Conservation (phyloP, 306 rosid genomes). For the Sesbania bispinosa region DNA sequence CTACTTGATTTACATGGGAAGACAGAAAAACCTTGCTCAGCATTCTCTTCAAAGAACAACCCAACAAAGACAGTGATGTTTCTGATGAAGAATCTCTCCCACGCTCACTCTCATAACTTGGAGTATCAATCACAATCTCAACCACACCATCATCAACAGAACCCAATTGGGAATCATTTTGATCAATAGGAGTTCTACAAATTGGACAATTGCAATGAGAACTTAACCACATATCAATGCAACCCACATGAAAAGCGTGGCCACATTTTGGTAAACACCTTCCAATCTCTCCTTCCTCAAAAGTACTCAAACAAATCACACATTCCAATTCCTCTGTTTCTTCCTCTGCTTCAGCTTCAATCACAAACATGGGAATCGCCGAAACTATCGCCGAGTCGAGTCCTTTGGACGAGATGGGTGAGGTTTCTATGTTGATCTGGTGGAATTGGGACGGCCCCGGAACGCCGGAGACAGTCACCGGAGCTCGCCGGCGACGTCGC, state of each 20-base stretch:
- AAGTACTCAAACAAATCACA: constrained; percentile 64
- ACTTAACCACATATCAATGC: constrained; percentile 86
- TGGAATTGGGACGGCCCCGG: constrained; percentile 42
- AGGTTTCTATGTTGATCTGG: constrained; percentile 31
- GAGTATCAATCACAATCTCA: constrained; percentile 41
- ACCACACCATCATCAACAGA: constrained; percentile 14
- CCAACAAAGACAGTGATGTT: constrained; percentile 48
- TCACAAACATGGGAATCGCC: constrained; percentile 59
- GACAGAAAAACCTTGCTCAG: constrained; percentile 61
- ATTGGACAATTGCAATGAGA: constrained; percentile 80
- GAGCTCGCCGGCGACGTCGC: constrained; percentile 37
- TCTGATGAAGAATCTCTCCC: constrained; percentile 23
- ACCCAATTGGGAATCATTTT: constrained; percentile 17
- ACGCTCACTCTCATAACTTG: constrained; percentile 25
- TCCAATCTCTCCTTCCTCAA: constrained; percentile 69
- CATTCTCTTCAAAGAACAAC: constrained; percentile 65
- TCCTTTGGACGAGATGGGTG: constrained; percentile 53
- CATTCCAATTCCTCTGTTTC: constrained; percentile 50
- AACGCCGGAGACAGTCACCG: constrained; percentile 35
- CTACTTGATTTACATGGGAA: constrained; percentile 32
- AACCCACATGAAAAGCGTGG: constrained; percentile 77
- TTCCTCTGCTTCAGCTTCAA: neutral
- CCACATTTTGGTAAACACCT: constrained; percentile 63
- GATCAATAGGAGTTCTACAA: constrained; percentile 53
- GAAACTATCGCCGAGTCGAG: constrained; percentile 51